These are phyloP conservation scores for Moesziomyces globuligerus DNA, from an alignment of 1,284 basidiomycete species.

Conservation along the genomic window DNA sequence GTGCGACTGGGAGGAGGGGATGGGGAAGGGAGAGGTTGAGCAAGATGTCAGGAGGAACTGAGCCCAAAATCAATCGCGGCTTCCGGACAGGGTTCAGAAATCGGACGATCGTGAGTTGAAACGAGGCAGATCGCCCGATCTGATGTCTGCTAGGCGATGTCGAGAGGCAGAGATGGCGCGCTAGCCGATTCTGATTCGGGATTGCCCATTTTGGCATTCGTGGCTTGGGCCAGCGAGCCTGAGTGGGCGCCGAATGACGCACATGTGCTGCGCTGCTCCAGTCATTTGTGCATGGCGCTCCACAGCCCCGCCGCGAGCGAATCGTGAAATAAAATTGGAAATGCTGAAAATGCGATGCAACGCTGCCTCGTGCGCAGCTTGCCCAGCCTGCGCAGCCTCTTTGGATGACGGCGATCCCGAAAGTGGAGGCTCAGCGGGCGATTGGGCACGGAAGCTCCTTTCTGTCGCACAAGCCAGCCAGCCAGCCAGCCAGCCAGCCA, in stretches of 20 bases:
- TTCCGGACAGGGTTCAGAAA: slow-evolving; percentile 6
- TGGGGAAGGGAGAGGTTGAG: neutral
- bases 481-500: no score
- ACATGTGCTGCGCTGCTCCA: slow-evolving; percentile 15
- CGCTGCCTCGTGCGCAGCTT: no score
- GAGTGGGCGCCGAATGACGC: slow-evolving; percentile 37
- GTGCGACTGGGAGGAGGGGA: neutral
- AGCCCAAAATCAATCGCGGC: neutral
- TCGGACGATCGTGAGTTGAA: neutral
- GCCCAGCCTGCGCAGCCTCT: no score
- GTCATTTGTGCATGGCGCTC: neutral
- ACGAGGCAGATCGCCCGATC: slow-evolving; percentile 1
- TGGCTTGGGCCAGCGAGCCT: no score
- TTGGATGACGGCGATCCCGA: no score
- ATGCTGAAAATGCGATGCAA: no score
- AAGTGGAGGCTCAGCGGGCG: no score
- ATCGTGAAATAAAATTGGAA: neutral
- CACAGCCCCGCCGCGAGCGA: neutral
- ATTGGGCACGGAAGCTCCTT: no score
- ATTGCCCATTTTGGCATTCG: neutral
- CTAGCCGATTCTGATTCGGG: no score
- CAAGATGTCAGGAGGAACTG: neutral
- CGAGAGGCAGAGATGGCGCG: neutral
- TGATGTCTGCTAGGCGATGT: neutral
- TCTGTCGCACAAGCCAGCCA: no score